phyloP scores from a whole-genome alignment of 2,329 filamentous ascomycete genomes.

The Colletotrichum ledebouriae region DNA sequence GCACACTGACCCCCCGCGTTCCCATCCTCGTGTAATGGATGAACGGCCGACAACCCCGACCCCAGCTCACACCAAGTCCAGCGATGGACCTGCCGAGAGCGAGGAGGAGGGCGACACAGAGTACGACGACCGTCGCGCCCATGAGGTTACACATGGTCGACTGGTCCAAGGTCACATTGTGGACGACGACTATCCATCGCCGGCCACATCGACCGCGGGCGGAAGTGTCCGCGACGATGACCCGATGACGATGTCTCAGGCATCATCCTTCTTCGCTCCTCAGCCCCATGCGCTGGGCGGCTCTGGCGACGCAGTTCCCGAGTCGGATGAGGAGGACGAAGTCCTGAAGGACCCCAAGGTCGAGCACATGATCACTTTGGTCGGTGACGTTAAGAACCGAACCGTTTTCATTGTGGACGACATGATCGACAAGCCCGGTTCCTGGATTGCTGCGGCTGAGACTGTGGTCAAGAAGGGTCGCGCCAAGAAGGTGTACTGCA shows the following conservation, averaged over 20 bases:
- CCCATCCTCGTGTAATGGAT: conserved; percentile 46
- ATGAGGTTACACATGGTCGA: conserved; percentile 91
- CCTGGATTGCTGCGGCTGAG: conserved; percentile 97
- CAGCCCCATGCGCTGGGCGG: conserved; percentile 82
- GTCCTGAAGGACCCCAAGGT: conserved; percentile 83
- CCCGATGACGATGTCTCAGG: conserved; percentile 82
- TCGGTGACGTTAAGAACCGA: conserved; percentile 90
- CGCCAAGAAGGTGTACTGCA: conserved; percentile 95
- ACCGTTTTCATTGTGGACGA: conserved; percentile 97
- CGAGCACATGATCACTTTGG: conserved; percentile 97
- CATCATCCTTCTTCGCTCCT: conserved; percentile 84
- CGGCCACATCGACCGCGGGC: conserved; percentile 76
- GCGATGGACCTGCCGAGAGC: conserved; percentile 23
- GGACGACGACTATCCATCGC: conserved; percentile 90
- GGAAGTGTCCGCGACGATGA: conserved; percentile 79
- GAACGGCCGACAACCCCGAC: conserved; percentile 36
- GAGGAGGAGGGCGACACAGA: conserved; percentile 59
- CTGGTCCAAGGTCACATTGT: conserved; percentile 96
- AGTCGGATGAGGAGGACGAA: conserved; percentile 93
- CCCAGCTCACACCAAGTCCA: conserved; percentile 34
- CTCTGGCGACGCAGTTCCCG: conserved; percentile 84
- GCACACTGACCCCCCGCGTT: conserved; percentile 36
- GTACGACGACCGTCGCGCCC: conserved; percentile 84
- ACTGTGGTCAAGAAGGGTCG: conserved; percentile 93
- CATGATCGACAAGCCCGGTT: conserved; percentile 98